These are phyloP conservation scores for Metarhizium album DNA, from an alignment of 2,329 filamentous ascomycete genomes.

Conservation along the genomic window DNA sequence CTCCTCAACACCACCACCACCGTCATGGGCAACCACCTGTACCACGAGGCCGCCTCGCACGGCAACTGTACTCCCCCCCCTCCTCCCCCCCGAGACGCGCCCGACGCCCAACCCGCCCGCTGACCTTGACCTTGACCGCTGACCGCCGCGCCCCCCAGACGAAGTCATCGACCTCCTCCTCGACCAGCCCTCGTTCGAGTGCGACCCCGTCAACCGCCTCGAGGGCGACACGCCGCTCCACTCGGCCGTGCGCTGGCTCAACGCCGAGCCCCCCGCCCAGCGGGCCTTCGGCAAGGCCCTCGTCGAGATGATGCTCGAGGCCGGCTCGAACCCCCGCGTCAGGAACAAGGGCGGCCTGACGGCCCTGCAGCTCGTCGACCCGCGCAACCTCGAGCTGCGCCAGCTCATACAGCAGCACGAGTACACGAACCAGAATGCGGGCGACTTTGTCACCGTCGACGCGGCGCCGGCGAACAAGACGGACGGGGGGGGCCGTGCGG, in stretches of 20 bases:
- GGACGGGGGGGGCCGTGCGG: constrained; percentile 13
- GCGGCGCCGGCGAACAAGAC: neutral
- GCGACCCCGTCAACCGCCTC: constrained; percentile 61
- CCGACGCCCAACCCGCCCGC: too few relatives aligned
- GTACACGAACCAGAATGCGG: constrained; percentile 48
- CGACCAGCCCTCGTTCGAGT: constrained; percentile 76
- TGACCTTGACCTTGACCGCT: too few relatives aligned
- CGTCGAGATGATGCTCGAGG: constrained; percentile 73
- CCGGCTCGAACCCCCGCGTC: constrained; percentile 48
- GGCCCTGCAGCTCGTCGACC: constrained; percentile 63
- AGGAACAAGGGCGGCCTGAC: constrained; percentile 66
- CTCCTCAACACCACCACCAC: constrained; percentile 82
- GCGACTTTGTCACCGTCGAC: constrained; percentile 40
- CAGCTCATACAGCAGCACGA: constrained; percentile 60
- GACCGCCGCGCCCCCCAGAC: constrained; percentile 38
- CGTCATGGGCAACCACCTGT: constrained; percentile 75
- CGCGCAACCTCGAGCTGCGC: constrained; percentile 50
- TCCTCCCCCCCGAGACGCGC: too few relatives aligned
- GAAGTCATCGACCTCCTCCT: constrained; percentile 74
- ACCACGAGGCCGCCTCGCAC: constrained; percentile 78
- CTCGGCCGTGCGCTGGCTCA: constrained; percentile 66
- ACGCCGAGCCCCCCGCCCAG: constrained; percentile 52
- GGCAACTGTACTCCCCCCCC: constrained; percentile 63
- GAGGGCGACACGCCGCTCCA: constrained; percentile 74
- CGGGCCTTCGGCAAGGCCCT: constrained; percentile 55